Evolutionary conservation across 805 yeast genomes (phyloP).

Genomic region (Schwanniomyces sp.): DNA sequence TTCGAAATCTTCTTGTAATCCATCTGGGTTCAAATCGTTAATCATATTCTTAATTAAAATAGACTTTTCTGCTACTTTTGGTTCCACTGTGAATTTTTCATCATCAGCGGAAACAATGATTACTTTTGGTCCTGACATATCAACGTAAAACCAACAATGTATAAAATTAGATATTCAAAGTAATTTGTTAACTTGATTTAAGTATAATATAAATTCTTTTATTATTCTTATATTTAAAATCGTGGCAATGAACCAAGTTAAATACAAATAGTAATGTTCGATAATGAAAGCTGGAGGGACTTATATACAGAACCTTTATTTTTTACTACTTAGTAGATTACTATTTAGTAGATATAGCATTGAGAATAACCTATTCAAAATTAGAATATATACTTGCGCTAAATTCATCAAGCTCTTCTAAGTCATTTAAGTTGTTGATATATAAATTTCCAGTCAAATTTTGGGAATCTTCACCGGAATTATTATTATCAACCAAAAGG

Average conservation of each 20-base stretch:
- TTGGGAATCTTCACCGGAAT: conserved; percentile 14
- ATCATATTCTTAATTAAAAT: conserved; percentile 83
- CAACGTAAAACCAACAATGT: background rate
- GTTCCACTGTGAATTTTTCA: conserved; percentile 73
- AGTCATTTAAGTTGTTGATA: conserved; percentile 34
- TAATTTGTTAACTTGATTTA: background rate
- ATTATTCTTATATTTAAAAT: background rate
- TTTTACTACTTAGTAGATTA: background rate
- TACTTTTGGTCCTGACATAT: conserved; percentile 37
- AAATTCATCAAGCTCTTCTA: conserved; percentile 74
- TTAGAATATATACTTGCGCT: conserved; percentile 91
- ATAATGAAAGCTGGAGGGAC: no score
- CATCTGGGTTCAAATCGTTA: conserved; percentile 61
- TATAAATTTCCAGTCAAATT: conserved; percentile 36
- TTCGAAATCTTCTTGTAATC: conserved; percentile 67
- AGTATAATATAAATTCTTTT: background rate
- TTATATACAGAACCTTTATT: background rate
- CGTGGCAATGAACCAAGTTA: background rate
- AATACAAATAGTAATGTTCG: background rate
- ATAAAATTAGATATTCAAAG: background rate
- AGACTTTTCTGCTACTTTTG: conserved; percentile 83
- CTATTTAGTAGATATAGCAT: background rate
- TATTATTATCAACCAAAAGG: conserved; percentile 46
- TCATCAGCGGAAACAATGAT: conserved; percentile 77
- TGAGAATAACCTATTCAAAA: conserved; percentile 38